Evolutionary conservation across 768 basidiomycete species (phyloP).

Genomic region (Tubosaeta brunneosetosa): DNA sequence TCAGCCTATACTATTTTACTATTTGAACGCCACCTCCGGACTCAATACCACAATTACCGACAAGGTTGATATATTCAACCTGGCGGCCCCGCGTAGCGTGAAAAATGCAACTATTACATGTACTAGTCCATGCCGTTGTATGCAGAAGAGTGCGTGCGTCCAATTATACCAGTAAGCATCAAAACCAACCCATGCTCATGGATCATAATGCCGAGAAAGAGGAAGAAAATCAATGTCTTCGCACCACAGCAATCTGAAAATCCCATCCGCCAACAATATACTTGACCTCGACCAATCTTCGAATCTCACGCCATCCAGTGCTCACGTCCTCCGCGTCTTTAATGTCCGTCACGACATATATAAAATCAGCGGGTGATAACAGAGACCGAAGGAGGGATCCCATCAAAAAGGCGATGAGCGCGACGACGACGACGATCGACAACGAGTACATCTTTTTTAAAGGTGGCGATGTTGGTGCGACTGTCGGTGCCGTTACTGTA

Average conservation of each 20-base stretch:
- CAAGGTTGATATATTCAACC: too few relatives aligned
- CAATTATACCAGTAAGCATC: background rate
- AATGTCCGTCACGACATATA: conserved; percentile 65
- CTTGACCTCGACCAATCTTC: conserved; percentile 76
- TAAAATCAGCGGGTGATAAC: conserved; percentile 86
- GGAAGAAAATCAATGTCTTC: conserved; percentile 46
- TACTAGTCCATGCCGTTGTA: background rate
- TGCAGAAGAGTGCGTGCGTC: background rate
- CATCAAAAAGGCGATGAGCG: conserved; percentile 84
- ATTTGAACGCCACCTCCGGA: too few relatives aligned
- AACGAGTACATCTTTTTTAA: conserved; percentile 34
- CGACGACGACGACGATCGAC: conserved; percentile 66
- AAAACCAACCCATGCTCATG: too few relatives aligned
- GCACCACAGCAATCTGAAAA: conserved; percentile 79
- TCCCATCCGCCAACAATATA: conserved; percentile 83
- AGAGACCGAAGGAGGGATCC: conserved; percentile 88
- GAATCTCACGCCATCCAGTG: conserved; percentile 79
- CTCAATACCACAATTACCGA: too few relatives aligned
- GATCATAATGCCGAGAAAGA: too few relatives aligned
- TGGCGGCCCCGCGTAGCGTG: background rate
- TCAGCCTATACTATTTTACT: too few relatives aligned
- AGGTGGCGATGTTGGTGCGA: conserved; percentile 1
- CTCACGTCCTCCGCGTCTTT: conserved; percentile 48
- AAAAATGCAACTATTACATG: background rate
- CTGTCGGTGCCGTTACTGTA: conserved; percentile 1